These are phyloP conservation scores for Simmondsia chinensis DNA, from an alignment of 148 eudicot genomes.

Conservation along the genomic window DNA sequence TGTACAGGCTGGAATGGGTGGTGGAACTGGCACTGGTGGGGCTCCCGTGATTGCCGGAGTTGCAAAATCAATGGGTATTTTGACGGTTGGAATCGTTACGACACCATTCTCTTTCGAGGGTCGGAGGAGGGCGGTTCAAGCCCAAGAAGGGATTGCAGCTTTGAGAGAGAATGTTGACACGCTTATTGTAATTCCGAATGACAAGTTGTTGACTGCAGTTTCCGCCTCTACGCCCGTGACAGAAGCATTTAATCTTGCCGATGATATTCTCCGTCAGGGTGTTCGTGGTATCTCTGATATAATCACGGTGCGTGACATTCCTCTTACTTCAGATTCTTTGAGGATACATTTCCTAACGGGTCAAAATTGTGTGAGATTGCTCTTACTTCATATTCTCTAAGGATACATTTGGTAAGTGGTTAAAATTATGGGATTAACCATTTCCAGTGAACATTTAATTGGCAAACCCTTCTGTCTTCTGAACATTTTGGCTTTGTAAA, in stretches of 20 bases:
- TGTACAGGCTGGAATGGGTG: conserved; percentile 99
- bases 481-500: too few species aligned
- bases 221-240: conserved; percentile 96
- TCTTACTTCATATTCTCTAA: too few species aligned
- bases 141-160: conserved; percentile 99
- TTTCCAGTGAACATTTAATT: too few species aligned
- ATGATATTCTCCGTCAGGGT: conserved; percentile 98
- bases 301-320: conserved; percentile 58
- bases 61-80: conserved; percentile 92
- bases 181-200: conserved; percentile 93
- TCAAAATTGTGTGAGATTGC: too few species aligned
- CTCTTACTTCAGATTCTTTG: background rate
- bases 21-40: conserved; percentile 99
- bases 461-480: too few species aligned
- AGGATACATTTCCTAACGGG: too few species aligned
- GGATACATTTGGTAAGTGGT: too few species aligned
- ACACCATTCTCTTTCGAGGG: conserved; percentile 98
- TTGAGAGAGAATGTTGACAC: conserved; percentile 96
- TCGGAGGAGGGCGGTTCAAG: conserved; percentile 92
- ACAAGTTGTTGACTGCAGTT: conserved; percentile 90
- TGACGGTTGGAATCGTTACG: conserved; percentile 98
- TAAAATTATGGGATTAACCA: too few species aligned
- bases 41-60: conserved; percentile 90
- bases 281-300: conserved; percentile 99
- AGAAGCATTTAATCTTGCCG: conserved; percentile 96